Evolutionary conservation across 345 rosid genomes (phyloP).

Genomic region (Citrus reticulata): DNA sequence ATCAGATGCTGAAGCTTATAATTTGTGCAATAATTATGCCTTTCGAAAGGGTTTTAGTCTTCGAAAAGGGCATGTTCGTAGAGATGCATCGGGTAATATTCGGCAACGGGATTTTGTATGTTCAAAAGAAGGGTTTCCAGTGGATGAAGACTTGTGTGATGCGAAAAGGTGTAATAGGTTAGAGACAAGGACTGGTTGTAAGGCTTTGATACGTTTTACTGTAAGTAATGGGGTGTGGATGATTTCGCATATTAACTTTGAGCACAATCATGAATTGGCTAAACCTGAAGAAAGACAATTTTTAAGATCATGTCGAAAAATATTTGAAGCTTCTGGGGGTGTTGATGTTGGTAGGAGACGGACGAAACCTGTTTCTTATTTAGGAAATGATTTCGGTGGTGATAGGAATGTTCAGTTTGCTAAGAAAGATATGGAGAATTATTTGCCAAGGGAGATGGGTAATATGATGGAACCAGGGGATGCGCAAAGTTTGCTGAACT

Average conservation of each 20-base stretch:
- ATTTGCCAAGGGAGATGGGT: background rate
- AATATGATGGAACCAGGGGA: background rate
- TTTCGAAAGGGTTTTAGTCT: constrained; percentile 20
- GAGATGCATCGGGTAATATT: background rate
- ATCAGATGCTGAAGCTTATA: constrained; percentile 17
- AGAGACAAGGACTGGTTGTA: constrained; percentile 20
- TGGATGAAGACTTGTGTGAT: background rate
- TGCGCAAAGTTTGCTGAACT: background rate
- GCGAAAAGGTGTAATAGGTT: constrained; percentile 7
- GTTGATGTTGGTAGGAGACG: background rate
- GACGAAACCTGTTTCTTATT: background rate
- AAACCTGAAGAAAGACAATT: constrained; percentile 10
- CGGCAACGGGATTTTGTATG: constrained; percentile 15
- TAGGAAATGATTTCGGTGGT: background rate
- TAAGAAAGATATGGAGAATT: background rate
- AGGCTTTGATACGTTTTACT: constrained; percentile 12
- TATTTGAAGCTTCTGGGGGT: background rate
- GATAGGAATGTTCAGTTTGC: background rate
- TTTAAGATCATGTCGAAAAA: constrained; percentile 1
- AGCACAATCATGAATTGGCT: constrained; percentile 20
- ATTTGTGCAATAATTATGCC: constrained; percentile 17
- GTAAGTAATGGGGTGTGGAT: constrained; percentile 13
- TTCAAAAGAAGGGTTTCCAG: constrained; percentile 17
- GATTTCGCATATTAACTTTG: constrained; percentile 9
- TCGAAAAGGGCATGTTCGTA: constrained; percentile 14